Conservation (phyloP, 805 yeast genomes). For the Hanseniaspora lachancei region DNA sequence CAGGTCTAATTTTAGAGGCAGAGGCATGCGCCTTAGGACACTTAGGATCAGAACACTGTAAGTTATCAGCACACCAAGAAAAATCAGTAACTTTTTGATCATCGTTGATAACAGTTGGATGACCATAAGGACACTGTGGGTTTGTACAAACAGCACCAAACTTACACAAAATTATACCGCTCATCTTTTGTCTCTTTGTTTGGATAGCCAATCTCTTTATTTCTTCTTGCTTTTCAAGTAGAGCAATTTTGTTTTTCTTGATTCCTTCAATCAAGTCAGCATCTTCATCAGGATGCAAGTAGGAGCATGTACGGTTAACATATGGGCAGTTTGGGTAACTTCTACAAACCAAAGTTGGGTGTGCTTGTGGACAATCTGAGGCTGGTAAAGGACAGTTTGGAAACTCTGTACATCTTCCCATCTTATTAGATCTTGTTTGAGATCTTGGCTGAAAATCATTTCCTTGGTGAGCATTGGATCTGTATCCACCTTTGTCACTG, state of each 20-base stretch:
- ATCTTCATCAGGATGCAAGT: conserved; percentile 76
- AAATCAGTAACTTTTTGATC: conserved; percentile 53
- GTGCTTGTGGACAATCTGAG: conserved; percentile 59
- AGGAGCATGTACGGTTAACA: conserved; percentile 70
- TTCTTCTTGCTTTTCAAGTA: conserved; percentile 32
- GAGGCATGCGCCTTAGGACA: conserved; percentile 80
- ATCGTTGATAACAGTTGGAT: conserved; percentile 76
- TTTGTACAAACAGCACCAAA: conserved; percentile 65
- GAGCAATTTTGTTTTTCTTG: conserved; percentile 47
- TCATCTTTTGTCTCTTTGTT: conserved; percentile 28
- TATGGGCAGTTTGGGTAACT: conserved; percentile 68
- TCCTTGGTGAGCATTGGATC: conserved; percentile 24
- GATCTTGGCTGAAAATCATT: conserved; percentile 13
- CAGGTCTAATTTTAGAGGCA: conserved; percentile 37
- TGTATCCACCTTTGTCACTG: conserved; percentile 19
- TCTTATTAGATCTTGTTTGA: conserved; percentile 23
- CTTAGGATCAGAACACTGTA: conserved; percentile 43
- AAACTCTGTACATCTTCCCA: conserved; percentile 55
- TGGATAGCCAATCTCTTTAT: conserved; percentile 25
- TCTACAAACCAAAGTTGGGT: conserved; percentile 66
- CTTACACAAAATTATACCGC: conserved; percentile 55
- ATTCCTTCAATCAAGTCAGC: conserved; percentile 55
- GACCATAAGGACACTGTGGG: conserved; percentile 75
- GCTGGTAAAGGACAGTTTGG: conserved; percentile 51
- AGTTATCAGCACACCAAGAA: conserved; percentile 68